Percentiles rank a stretch among this genome's conserved stretches.
These are phyloP conservation scores for Ophiobolus disseminans DNA, from an alignment of 2,329 filamentous ascomycete species.

Conservation along the genomic window DNA sequence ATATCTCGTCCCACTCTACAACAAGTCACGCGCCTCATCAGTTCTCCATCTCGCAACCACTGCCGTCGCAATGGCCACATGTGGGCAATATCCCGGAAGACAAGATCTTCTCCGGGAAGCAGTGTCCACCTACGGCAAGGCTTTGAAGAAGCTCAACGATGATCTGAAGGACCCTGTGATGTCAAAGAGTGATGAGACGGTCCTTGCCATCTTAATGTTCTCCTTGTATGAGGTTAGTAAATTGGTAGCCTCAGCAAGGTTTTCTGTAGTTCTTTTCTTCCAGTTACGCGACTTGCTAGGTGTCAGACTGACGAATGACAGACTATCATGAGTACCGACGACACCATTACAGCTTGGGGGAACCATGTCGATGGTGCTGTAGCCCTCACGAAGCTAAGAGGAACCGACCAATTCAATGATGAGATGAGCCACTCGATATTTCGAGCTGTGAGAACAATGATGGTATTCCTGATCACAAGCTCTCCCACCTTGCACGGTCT, in stretches of 20 bases:
- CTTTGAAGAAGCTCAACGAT: slow-evolving; percentile 45
- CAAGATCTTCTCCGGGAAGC: slow-evolving; percentile 44
- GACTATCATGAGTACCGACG: slow-evolving; percentile 49
- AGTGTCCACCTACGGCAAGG: slow-evolving; percentile 46
- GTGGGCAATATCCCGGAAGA: slow-evolving; percentile 49
- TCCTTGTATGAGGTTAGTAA: slow-evolving; percentile 51
- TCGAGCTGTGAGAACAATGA: slow-evolving; percentile 51
- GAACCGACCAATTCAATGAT: slow-evolving; percentile 48
- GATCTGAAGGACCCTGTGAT: slow-evolving; percentile 45
- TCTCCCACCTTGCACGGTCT: background rate
- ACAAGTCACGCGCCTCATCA: slow-evolving; percentile 41
- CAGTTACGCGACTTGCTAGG: background rate
- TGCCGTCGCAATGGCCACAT: slow-evolving; percentile 48
- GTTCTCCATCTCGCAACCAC: slow-evolving; percentile 50
- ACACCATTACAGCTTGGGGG: slow-evolving; percentile 48
- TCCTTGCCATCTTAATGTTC: slow-evolving; percentile 51
- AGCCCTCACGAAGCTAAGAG: slow-evolving; percentile 47
- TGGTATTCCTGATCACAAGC: slow-evolving; percentile 44
- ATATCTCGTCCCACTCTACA: slow-evolving; percentile 49
- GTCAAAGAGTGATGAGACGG: slow-evolving; percentile 48
- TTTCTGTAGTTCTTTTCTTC: slow-evolving; percentile 22
- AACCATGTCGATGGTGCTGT: slow-evolving; percentile 53
- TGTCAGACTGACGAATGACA: slow-evolving; percentile 27
- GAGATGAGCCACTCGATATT: slow-evolving; percentile 49
- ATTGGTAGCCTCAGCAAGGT: slow-evolving; percentile 21